Evolutionary conservation across 192 early-diverging fungal species (phyloP), one percentile per base, ranked within the genome.

Genomic region (Coemansia biformis): DNA sequence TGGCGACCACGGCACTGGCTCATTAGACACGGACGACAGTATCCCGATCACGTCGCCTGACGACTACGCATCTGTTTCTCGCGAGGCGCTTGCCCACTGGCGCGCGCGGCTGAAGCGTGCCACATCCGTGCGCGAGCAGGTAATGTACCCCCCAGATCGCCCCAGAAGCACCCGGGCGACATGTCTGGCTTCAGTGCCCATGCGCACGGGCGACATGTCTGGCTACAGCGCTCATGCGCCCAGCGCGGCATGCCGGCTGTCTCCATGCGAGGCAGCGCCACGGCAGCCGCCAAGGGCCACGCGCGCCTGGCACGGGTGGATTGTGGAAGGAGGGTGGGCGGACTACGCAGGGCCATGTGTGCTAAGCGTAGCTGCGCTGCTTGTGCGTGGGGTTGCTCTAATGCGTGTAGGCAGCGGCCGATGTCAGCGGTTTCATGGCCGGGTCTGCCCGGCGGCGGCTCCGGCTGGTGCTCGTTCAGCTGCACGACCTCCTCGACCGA

Each of bases 391-490:
- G n/a, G n/a, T n/a, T n/a, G n/a, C n/a, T n/a, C n/a, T n/a, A n/a
- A n/a, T n/a, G n/a, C n/a, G n/a, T 62, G 38, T 70, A 70, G 55
- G 54, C 59, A 9, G 17, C 29, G 11, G 16, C 56, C n/a, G 68
- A 71, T 30, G 43, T 71, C 21, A 28, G 56, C 16, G 68, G 59
- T 13, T 71, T 71, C 48, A 51, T 54, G 31, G 15, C 34, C 21
- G 68, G 68, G 4, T 46, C 68, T 0, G 28, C 40, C 7, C 41
- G 68, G 39, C 56, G 68, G 39, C 68, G 56, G 13, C 36, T 71
- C 35, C 61, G 57, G n/a, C 48, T 71, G 16, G 68, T 71, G 11
- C 51, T 71, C 19, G 47, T 51, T 0, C 68, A 71, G 52, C 51
- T 71, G 13, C 45, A 71, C 30, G 57, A 43, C 8, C 45, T 71